Conservation (phyloP, 2,329 filamentous ascomycete species). For the Ophiocordyceps camponoti-floridani region DNA sequence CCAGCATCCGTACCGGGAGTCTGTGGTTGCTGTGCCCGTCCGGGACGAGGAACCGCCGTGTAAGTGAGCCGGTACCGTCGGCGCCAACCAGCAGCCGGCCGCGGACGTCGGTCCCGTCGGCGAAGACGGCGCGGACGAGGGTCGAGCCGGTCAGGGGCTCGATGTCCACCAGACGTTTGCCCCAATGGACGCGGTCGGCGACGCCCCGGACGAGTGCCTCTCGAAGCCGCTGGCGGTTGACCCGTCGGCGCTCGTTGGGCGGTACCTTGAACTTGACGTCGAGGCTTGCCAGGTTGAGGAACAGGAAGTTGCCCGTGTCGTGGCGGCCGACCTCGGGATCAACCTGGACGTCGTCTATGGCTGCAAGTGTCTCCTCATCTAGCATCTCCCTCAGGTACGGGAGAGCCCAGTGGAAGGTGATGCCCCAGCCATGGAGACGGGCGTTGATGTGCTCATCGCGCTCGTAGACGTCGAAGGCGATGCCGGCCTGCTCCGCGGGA, state of each 20-base stretch:
- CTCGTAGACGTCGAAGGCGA: conserved; percentile 14
- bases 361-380: conserved; percentile 6
- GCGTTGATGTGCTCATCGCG: conserved; percentile 10
- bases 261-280: conserved; percentile 20
- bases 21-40: conserved; percentile 12
- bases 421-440: conserved; percentile 33
- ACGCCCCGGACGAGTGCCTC: conserved; percentile 12
- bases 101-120: conserved; percentile 13
- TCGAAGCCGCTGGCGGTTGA: conserved; percentile 18
- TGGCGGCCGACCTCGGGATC: conserved; percentile 19
- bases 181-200: conserved; percentile 11
- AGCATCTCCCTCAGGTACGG: conserved; percentile 10
- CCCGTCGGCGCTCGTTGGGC: conserved; percentile 15
- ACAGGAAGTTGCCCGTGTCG: conserved; percentile 19
- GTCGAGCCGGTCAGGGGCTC: conserved; percentile 5
- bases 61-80: conserved; percentile 19
- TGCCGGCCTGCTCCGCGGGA: conserved; percentile 7
- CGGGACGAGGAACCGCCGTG: conserved; percentile 15
- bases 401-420: conserved; percentile 42
- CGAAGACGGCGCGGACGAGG: conserved; percentile 11
- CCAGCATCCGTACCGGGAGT: conserved; percentile 19
- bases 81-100: conserved; percentile 20
- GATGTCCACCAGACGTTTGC: conserved; percentile 12
- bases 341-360: conserved; percentile 11
- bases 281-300: conserved; percentile 20